Evolutionary conservation across 805 yeast genomes (phyloP), one percentile per base, ranked within the genome.

Genomic region (Kodamaea nitidulidarum): DNA sequence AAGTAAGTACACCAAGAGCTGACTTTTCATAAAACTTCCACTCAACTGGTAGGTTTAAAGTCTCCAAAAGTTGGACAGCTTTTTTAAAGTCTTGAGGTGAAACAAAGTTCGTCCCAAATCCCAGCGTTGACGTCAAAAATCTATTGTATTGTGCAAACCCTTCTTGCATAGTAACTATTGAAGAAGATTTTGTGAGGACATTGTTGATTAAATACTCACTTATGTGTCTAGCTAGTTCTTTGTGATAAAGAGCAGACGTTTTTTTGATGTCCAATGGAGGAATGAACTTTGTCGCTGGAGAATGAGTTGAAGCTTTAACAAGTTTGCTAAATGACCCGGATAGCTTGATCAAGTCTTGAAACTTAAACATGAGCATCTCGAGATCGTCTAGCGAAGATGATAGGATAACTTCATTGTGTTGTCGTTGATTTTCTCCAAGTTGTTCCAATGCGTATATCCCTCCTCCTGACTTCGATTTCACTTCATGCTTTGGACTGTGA

Each of bases 211-310:
- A 63, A 56, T 78, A 88, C 49, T 85, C 95, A 29, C 87, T 80
- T 2, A 91, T 55, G 51, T 87, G 90, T 38, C 95, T 71, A 0
- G 96, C 76, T 12, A 88, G 63, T 51, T 88, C 96, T 42, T 78
- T 77, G 20, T 74, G 61, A 43, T 73, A 76, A n/a, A 71, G 49
- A 10, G 53, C 41, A 4, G 69, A 61, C 2, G 45, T 50, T 41
- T 59, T 63, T 45, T 58, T 45, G 55, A 65, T 64, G 42, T 61
- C 48, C 46, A 75, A 50, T 38, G 67, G 59, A 35, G 66, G 63
- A 2, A 61, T 49, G 10, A 47, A 31, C 4, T 26, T 11, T 2
- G 32, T 18, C 17, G 18, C 17, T 20, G 25, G 18, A 16, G 7
- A 17, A 10, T 17, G 36, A 11, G 38, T 10, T 15, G 30, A n/a